Percentiles rank a stretch among this genome's conserved stretches.
Evolutionary conservation across 306 rosid genomes (phyloP).

Genomic region (Lathyrus tuberosus): DNA sequence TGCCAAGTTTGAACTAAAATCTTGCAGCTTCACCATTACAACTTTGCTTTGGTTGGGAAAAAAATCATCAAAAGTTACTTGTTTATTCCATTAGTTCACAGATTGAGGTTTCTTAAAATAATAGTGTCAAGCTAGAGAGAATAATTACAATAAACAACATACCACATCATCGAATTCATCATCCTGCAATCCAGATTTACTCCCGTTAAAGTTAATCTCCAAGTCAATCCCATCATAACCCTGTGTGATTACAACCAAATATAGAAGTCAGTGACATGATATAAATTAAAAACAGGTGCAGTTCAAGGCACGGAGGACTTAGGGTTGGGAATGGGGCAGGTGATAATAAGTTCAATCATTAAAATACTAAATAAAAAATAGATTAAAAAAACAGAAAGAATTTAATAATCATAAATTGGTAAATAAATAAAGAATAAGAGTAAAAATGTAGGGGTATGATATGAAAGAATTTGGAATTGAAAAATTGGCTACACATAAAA

Average conservation of each 20-base stretch:
- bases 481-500: constrained; percentile 24
- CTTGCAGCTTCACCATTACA: constrained; percentile 27
- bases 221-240: constrained; percentile 73
- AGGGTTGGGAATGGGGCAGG: constrained; percentile 1
- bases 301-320: constrained; percentile 3
- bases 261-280: constrained; percentile 20
- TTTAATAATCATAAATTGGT: neutral
- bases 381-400: neutral
- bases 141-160: constrained; percentile 36
- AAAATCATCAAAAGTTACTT: constrained; percentile 17
- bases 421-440: constrained; percentile 14
- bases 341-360: constrained; percentile 7
- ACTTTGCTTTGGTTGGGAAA: constrained; percentile 13
- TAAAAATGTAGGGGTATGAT: neutral
- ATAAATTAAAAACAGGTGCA: neutral
- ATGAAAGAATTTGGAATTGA: neutral
- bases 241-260: constrained; percentile 49
- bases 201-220: constrained; percentile 75
- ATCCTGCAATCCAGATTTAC: constrained; percentile 50
- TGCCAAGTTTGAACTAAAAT: constrained; percentile 15
- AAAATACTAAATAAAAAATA: constrained; percentile 11
- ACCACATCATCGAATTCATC: constrained; percentile 64
- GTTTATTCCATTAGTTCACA: neutral
- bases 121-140: constrained; percentile 16
- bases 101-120: constrained; percentile 23